Evolutionary conservation across 345 rosid genomes (phyloP).

Genomic region (Linum usitatissimum): DNA sequence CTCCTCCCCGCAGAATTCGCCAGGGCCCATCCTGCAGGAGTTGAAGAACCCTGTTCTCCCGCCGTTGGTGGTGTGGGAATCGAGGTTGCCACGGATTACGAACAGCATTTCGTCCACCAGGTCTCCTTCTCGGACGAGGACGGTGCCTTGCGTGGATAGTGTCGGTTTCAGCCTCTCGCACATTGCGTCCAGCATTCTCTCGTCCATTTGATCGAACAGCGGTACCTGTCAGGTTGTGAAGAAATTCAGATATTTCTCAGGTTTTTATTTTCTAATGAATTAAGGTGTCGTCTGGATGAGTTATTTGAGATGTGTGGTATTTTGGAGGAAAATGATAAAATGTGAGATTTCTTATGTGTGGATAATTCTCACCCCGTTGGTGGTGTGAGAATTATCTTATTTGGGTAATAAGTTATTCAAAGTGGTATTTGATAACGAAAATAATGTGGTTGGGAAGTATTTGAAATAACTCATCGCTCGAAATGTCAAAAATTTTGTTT

Average conservation of each 20-base stretch:
- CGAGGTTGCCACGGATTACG: conserved; percentile 73
- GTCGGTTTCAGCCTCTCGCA: conserved; percentile 84
- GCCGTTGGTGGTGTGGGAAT: conserved; percentile 89
- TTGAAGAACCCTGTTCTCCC: conserved; percentile 82
- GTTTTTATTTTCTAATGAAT: not conserved
- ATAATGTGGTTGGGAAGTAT: no score
- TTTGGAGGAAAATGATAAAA: no score
- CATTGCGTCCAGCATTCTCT: conserved; percentile 79
- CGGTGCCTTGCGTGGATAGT: conserved; percentile 58
- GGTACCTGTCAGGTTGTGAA: conserved; percentile 43
- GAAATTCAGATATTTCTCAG: not conserved
- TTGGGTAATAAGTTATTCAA: no score
- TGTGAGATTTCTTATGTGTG: no score
- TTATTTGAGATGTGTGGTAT: no score
- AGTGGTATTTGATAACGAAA: no score
- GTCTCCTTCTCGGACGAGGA: conserved; percentile 79
- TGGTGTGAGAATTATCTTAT: no score
- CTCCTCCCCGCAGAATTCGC: conserved; percentile 90
- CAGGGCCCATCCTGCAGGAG: conserved; percentile 66
- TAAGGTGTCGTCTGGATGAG: no score
- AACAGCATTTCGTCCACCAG: conserved; percentile 87
- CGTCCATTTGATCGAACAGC: conserved; percentile 88
- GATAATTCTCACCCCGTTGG: no score
- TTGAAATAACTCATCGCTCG: no score
- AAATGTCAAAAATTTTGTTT: no score